These are phyloP conservation scores for Blepharisma stoltei DNA, from an alignment of 73 alveolate species.

Conservation along the genomic window DNA sequence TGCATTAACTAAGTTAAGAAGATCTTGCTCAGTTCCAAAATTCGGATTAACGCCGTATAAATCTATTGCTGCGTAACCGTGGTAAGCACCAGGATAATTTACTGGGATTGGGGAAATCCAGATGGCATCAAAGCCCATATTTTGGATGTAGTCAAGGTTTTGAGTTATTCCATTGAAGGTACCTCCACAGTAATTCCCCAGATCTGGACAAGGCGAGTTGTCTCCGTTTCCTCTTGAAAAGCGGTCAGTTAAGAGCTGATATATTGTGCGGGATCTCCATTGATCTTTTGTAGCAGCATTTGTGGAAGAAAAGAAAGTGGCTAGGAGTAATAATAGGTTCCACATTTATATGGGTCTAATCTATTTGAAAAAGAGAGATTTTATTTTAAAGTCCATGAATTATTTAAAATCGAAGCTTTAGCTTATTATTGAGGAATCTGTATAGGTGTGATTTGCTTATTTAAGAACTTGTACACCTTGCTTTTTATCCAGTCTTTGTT, in stretches of 20 bases:
- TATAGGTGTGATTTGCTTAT: too few relatives aligned
- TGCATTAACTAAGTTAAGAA: slow-evolving; percentile 70
- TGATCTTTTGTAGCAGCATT: slow-evolving; percentile 54
- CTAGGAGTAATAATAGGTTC: not conserved
- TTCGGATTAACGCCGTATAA: slow-evolving; percentile 75
- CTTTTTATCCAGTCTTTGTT: slow-evolving; percentile 22
- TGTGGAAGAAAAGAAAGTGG: not conserved
- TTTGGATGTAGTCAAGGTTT: slow-evolving; percentile 83
- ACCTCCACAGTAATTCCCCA: slow-evolving; percentile 95
- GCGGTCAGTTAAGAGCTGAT: slow-evolving; percentile 89
- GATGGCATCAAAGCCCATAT: slow-evolving; percentile 89
- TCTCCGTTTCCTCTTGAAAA: slow-evolving; percentile 45
- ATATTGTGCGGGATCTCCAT: slow-evolving; percentile 88
- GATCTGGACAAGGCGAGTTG: slow-evolving; percentile 40
- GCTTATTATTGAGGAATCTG: too few relatives aligned
- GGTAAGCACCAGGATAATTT: slow-evolving; percentile 81
- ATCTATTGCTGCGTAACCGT: slow-evolving; percentile 91
- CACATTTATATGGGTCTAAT: too few relatives aligned
- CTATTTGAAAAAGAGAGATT: too few relatives aligned
- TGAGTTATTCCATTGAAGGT: slow-evolving; percentile 77
- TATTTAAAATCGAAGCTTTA: too few relatives aligned
- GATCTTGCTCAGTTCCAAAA: slow-evolving; percentile 85
- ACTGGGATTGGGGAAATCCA: slow-evolving; percentile 97
- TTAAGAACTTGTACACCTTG: not conserved
- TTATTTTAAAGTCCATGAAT: too few relatives aligned